Evolutionary conservation across 495 filamentous ascomycete genomes (phyloP).

Genomic region (Rostrohypoxylon terebratum): DNA sequence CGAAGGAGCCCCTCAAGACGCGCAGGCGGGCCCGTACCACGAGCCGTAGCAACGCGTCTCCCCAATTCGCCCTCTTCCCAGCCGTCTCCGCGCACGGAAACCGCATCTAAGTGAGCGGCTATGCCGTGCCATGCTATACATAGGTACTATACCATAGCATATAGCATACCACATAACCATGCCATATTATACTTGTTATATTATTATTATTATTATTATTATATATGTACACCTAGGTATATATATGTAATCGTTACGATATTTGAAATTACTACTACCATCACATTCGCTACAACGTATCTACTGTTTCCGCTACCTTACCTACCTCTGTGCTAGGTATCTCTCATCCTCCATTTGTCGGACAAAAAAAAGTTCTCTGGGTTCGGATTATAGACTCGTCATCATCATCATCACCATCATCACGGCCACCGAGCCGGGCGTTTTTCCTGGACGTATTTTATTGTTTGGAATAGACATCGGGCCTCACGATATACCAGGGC

Average conservation of each 20-base stretch:
- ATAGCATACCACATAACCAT: not conserved
- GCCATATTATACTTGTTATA: not conserved
- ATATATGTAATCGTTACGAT: not conserved
- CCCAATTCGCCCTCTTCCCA: constrained; percentile 50
- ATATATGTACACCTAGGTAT: not conserved
- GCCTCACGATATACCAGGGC: not conserved
- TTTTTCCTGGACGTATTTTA: constrained; percentile 4
- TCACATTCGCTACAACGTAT: constrained; percentile 22
- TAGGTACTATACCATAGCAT: no score
- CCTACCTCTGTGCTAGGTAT: not conserved
- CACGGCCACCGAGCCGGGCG: constrained; percentile 27
- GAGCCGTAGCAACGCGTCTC: constrained; percentile 45
- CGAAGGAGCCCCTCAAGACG: constrained; percentile 39
- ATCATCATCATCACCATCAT: constrained; percentile 4
- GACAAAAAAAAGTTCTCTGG: constrained; percentile 19
- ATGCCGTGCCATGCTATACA: not conserved
- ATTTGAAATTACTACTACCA: not conserved
- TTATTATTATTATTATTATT: constrained; percentile 5
- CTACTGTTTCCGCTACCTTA: not conserved
- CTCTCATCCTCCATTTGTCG: not conserved
- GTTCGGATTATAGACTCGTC: constrained; percentile 29
- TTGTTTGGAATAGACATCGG: constrained; percentile 31
- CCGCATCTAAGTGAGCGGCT: constrained; percentile 23
- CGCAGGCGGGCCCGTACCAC: constrained; percentile 49
- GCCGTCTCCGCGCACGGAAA: constrained; percentile 15